Conservation (phyloP, 2,329 filamentous ascomycete species). For the Graphilbum ipis-grandicollis region DNA sequence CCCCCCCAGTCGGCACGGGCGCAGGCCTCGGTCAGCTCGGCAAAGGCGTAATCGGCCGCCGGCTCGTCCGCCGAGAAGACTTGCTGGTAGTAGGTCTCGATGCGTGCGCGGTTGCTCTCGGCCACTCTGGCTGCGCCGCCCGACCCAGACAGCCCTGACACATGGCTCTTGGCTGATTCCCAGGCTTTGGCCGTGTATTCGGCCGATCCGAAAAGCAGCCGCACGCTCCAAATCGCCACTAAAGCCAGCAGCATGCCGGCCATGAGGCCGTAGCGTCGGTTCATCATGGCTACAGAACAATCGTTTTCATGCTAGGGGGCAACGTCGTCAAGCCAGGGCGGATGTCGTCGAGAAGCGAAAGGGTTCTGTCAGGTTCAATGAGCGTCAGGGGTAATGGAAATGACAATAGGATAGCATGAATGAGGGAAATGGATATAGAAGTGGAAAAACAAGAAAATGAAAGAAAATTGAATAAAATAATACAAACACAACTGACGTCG, state of each 20-base stretch:
- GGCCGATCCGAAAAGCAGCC: not conserved
- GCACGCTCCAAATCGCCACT: constrained; percentile 7
- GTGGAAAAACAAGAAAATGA: too few relatives aligned
- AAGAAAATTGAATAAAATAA: too few relatives aligned
- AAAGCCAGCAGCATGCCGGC: constrained; percentile 4
- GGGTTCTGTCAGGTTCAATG: too few relatives aligned
- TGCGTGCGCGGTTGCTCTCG: constrained; percentile 1
- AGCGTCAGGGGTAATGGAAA: too few relatives aligned
- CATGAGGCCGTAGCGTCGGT: constrained; percentile 6
- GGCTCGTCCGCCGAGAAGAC: constrained; percentile 12
- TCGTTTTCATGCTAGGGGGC: too few relatives aligned
- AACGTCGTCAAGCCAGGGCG: not conserved
- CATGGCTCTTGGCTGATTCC: constrained; percentile 7
- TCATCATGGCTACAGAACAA: too few relatives aligned
- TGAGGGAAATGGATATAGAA: too few relatives aligned
- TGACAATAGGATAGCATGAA: too few relatives aligned
- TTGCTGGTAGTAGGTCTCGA: constrained; percentile 15
- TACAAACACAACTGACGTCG: too few relatives aligned
- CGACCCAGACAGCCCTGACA: not conserved
- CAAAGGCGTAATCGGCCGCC: constrained; percentile 10
- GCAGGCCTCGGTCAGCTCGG: constrained; percentile 12
- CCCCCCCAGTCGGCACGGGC: constrained; percentile 11
- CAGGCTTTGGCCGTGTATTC: constrained; percentile 6
- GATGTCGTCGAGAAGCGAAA: not conserved
- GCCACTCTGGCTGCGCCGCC: not conserved